Conservation (phyloP, 805 yeast genomes). For the Yamadazyma phyllophila region DNA sequence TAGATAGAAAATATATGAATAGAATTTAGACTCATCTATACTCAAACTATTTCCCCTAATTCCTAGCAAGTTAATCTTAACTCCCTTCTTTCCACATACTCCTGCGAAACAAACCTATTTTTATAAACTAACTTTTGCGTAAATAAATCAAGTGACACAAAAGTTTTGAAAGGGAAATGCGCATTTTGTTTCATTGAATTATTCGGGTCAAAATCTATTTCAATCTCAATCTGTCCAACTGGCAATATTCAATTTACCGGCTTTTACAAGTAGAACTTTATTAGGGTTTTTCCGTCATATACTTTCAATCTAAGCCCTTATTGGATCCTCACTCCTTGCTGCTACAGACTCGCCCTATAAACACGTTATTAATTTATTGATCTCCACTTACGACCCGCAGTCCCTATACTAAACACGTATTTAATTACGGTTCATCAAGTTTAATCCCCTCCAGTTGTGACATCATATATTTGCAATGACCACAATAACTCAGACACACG, state of each 20-base stretch:
- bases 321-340: not conserved
- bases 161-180: not conserved
- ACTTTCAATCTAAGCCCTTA: too few species aligned
- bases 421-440: not conserved
- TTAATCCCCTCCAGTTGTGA: not conserved
- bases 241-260: too few species aligned
- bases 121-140: not conserved
- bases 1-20: too few species aligned
- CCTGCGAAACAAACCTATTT: not conserved
- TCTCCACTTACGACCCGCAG: not conserved
- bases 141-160: not conserved
- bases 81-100: not conserved
- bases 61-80: not conserved
- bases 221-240: not conserved
- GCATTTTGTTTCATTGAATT: slow-evolving; percentile 1
- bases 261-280: too few species aligned
- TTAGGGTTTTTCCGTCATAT: too few species aligned
- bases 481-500: slow-evolving; percentile 6
- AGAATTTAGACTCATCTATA: too few species aligned
- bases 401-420: not conserved
- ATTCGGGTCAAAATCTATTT: not conserved
- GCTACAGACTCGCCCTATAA: not conserved
- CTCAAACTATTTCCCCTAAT: too few species aligned
- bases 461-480: not conserved
- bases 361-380: not conserved